Evolutionary conservation across 257 asterid genomes (phyloP), one percentile per base, ranked within the genome.

Genomic region (Capsicum rhomboideum): DNA sequence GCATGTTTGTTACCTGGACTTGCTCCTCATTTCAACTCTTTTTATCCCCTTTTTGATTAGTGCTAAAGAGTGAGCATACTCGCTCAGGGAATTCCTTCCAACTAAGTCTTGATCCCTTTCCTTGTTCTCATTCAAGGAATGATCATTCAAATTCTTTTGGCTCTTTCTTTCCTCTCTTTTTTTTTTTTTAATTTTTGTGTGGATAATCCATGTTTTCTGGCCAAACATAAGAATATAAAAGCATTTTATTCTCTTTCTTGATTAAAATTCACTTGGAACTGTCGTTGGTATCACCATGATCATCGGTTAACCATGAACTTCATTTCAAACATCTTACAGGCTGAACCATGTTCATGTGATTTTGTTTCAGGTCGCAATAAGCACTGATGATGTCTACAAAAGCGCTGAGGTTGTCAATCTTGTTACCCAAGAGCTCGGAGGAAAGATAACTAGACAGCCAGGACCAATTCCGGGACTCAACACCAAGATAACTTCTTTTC

Each of bases 381-480:
- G 98, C 79, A 96, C 98, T 54, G 87, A 92, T 77, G 99, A 96
- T 82, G 99, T 96, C 9, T 96, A 93, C 90, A 96, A 93, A 94
- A 94, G 99, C 54, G 98, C 90, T 1, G 97, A 96, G 92, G 95
- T 86, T 87, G 93, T 96, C 87, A 96, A 90, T 78, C 95, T 69
- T 23, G 97, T 90, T 78, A 92, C 74, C 84, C 92, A 92, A 90
- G 98, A 96, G 88, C 95, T 93, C 82, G 99, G 99, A 78, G 99
- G 98, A 87, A 93, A 94, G 92, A 87, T 96, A 84, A 93, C 98
- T 81, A 93, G 99, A 50, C 91, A 91, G 84, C 90, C 99, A 31
- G 99, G 98, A 31, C 94, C 99, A 28, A 87, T 96, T 83, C 97
- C 98, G 63, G 98, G 99, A 83, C 78, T 96, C 86, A 92, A 89